A percentile compares a stretch with the other conserved stretches of the same genome.
Conservation (phyloP, 768 basidiomycete genomes). For the Leccinum rimulosum region DNA sequence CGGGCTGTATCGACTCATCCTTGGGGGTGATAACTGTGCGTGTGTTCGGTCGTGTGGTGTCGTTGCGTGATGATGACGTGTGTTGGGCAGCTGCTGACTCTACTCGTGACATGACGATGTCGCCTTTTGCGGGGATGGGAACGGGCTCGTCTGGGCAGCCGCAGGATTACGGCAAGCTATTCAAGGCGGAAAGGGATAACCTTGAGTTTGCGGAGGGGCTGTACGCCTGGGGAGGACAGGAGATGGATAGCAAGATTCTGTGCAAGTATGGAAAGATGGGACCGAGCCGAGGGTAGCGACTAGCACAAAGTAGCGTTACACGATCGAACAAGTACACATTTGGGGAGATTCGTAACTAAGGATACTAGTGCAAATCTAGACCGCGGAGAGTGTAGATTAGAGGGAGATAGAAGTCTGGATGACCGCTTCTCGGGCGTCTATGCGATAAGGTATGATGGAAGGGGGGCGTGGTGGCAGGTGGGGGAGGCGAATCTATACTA, state of each 20-base stretch:
- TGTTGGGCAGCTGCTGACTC: conserved; percentile 66
- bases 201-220: conserved; percentile 86
- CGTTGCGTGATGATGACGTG: conserved; percentile 14
- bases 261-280: conserved; percentile 69
- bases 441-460: conserved; percentile 22
- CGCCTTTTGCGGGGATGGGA: conserved; percentile 60
- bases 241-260: conserved; percentile 76
- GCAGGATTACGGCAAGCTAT: conserved; percentile 87
- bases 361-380: conserved; percentile 7
- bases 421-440: conserved; percentile 19
- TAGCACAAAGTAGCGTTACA: conserved; percentile 28
- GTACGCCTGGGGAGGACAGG: conserved; percentile 80
- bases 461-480: conserved; percentile 1
- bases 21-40: conserved; percentile 87
- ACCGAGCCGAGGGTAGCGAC: conserved; percentile 24
- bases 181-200: conserved; percentile 90
- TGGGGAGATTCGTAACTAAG: conserved; percentile 16
- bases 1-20: conserved; percentile 89
- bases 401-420: conserved; percentile 25
- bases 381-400: conserved; percentile 21
- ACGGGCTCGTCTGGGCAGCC: conserved; percentile 50
- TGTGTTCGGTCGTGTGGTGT: conserved; percentile 11
- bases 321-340: conserved; percentile 24
- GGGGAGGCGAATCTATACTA: conserved; percentile 57
- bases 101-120: conserved; percentile 67